A percentile compares a stretch with the other conserved stretches of the same genome.
Conservation (phyloP, 2,329 filamentous ascomycete species). For the Fusarium subtropicale region DNA sequence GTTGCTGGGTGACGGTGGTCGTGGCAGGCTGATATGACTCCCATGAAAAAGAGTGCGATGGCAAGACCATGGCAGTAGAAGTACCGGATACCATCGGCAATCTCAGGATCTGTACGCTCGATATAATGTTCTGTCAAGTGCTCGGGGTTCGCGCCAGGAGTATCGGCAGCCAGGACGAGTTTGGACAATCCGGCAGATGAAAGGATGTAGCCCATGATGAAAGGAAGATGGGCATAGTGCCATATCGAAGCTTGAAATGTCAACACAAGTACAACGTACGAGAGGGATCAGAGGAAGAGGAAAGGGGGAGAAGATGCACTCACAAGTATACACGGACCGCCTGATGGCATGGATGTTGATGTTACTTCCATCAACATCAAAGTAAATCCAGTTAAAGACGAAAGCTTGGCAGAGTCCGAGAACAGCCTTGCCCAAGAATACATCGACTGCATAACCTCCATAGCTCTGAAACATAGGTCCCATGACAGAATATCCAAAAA, state of each 20-base stretch:
- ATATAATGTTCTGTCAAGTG: slow-evolving; percentile 64
- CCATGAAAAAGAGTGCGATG: slow-evolving; percentile 65
- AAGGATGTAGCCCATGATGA: slow-evolving; percentile 72
- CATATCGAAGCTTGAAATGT: slow-evolving; percentile 60
- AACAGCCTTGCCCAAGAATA: slow-evolving; percentile 72
- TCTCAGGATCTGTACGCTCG: slow-evolving; percentile 60
- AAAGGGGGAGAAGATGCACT: slow-evolving; percentile 15
- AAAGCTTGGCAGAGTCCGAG: slow-evolving; percentile 69
- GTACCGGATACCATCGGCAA: slow-evolving; percentile 67
- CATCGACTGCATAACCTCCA: slow-evolving; percentile 58
- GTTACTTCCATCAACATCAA: slow-evolving; percentile 69
- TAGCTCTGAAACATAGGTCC: slow-evolving; percentile 69
- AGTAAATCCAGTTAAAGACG: slow-evolving; percentile 72
- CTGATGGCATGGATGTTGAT: slow-evolving; percentile 71
- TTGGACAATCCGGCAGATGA: slow-evolving; percentile 68
- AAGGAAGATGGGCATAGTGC: slow-evolving; percentile 68
- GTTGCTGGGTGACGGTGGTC: slow-evolving; percentile 64
- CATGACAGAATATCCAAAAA: slow-evolving; percentile 73
- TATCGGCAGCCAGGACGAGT: slow-evolving; percentile 70
- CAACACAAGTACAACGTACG: not conserved
- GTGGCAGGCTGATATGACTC: slow-evolving; percentile 65
- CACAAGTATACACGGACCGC: slow-evolving; percentile 58
- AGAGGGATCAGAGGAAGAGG: not conserved
- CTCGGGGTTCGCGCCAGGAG: slow-evolving; percentile 58
- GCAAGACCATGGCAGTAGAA: slow-evolving; percentile 74